These are phyloP conservation scores for Botryotinia narcissicola DNA, from an alignment of 2,329 filamentous ascomycete species.

Conservation along the genomic window DNA sequence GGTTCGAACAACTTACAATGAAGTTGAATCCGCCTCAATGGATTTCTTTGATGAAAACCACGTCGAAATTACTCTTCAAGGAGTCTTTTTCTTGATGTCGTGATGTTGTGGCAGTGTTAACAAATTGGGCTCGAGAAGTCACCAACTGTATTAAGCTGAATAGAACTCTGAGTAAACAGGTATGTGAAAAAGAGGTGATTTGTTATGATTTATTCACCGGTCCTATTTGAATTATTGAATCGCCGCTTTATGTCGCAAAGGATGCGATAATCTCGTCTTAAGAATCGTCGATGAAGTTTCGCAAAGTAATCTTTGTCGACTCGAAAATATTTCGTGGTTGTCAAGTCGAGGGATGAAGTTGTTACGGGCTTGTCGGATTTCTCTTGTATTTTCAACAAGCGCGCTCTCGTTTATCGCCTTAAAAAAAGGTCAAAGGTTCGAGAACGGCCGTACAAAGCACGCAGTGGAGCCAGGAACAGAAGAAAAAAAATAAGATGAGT, in stretches of 20 bases:
- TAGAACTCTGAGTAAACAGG: conserved; percentile 9
- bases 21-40: conserved; percentile 20
- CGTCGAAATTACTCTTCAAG: background rate
- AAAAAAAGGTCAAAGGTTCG: conserved; percentile 16
- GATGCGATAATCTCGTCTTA: conserved; percentile 4
- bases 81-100: background rate
- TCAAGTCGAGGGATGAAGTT: conserved; percentile 14
- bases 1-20: conserved; percentile 15
- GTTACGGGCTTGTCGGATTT: conserved; percentile 17
- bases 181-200: conserved; percentile 2
- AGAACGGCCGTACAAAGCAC: conserved; percentile 15
- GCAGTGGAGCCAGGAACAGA: conserved; percentile 16
- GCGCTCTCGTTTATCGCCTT: conserved; percentile 18
- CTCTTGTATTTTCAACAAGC: conserved; percentile 18
- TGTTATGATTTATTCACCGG: background rate
- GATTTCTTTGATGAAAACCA: background rate
- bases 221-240: background rate
- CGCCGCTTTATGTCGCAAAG: background rate
- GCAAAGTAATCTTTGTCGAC: conserved; percentile 5
- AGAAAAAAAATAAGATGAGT: background rate
- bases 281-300: background rate
- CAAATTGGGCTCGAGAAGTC: conserved; percentile 2
- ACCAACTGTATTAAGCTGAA: conserved; percentile 4
- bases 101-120: conserved; percentile 1
- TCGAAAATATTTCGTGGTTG: conserved; percentile 3